Evolutionary conservation across 371 early-diverging fungal genomes (phyloP).

Genomic region (Paraphysoderma sedebokerense): DNA sequence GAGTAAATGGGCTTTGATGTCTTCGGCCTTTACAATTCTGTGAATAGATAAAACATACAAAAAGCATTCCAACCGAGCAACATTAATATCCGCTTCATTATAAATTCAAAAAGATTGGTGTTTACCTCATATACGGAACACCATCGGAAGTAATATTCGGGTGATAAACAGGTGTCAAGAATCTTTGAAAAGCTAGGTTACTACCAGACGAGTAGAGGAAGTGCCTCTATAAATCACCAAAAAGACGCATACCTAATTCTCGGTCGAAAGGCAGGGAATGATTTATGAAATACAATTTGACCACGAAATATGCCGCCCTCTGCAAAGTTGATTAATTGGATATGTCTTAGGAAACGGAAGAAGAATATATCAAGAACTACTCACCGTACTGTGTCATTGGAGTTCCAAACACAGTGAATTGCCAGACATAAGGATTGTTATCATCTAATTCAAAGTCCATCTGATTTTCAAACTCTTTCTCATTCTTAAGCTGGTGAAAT

Average conservation of each 20-base stretch:
- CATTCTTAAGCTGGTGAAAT: constrained; percentile 25
- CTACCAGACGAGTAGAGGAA: too few relatives aligned
- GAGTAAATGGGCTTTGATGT: constrained; percentile 14
- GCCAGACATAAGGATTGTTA: constrained; percentile 36
- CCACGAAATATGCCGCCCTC: constrained; percentile 28
- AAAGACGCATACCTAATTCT: constrained; percentile 7
- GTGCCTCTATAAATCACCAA: not conserved
- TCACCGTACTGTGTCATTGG: constrained; percentile 13
- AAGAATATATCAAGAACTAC: not conserved
- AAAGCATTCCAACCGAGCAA: not conserved
- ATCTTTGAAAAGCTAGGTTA: constrained; percentile 7
- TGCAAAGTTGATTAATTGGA: too few relatives aligned
- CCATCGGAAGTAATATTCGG: constrained; percentile 30
- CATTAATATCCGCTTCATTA: too few relatives aligned
- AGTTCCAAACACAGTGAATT: constrained; percentile 21
- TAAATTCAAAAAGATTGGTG: not conserved
- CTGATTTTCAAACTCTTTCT: constrained; percentile 16
- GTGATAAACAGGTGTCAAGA: constrained; percentile 31
- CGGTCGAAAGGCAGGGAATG: constrained; percentile 28
- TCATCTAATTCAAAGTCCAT: constrained; percentile 28
- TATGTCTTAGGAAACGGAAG: too few relatives aligned
- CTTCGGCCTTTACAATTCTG: constrained; percentile 17
- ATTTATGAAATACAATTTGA: constrained; percentile 26
- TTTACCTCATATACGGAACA: constrained; percentile 24
- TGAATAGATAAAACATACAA: not conserved